These are phyloP conservation scores for Coemansia sp. DNA, from an alignment of 192 early-diverging fungal species.

Conservation along the genomic window DNA sequence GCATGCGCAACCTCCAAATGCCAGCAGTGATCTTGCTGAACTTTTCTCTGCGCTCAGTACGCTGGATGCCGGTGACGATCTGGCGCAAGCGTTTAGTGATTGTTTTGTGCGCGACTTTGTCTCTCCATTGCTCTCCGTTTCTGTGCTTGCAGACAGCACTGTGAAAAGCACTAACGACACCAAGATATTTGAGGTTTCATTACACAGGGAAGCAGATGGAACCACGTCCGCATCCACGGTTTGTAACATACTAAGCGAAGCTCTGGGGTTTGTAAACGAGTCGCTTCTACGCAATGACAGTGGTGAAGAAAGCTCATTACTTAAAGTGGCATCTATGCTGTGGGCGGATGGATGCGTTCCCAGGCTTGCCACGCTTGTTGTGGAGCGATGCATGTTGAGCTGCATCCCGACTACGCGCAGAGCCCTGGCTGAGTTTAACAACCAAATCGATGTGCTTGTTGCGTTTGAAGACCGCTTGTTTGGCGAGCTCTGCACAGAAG, in stretches of 20 bases:
- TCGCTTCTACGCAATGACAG: neutral
- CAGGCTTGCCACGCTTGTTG: conserved; percentile 16
- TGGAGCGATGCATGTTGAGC: conserved; percentile 27
- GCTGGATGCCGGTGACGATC: conserved; percentile 9
- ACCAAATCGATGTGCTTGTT: conserved; percentile 10
- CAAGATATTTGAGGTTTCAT: neutral
- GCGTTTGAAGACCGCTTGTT: conserved; percentile 23
- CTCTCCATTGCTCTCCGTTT: conserved; percentile 19
- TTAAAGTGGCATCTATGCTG: neutral
- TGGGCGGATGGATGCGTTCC: neutral
- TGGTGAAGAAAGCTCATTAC: neutral
- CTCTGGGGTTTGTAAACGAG: conserved; percentile 12
- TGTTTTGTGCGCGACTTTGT: conserved; percentile 22
- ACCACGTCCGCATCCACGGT: neutral
- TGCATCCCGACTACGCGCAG: conserved; percentile 21
- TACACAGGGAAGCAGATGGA: neutral
- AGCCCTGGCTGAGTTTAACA: conserved; percentile 11
- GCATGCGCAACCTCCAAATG: neutral
- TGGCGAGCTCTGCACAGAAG: neutral
- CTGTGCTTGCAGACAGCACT: neutral
- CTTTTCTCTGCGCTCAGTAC: conserved; percentile 28
- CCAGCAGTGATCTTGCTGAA: neutral
- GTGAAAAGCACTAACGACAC: neutral
- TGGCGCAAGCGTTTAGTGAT: conserved; percentile 1
- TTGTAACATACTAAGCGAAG: conserved; percentile 5